Evolutionary conservation across 345 rosid genomes (phyloP).

Genomic region (Physaria fendleri): DNA sequence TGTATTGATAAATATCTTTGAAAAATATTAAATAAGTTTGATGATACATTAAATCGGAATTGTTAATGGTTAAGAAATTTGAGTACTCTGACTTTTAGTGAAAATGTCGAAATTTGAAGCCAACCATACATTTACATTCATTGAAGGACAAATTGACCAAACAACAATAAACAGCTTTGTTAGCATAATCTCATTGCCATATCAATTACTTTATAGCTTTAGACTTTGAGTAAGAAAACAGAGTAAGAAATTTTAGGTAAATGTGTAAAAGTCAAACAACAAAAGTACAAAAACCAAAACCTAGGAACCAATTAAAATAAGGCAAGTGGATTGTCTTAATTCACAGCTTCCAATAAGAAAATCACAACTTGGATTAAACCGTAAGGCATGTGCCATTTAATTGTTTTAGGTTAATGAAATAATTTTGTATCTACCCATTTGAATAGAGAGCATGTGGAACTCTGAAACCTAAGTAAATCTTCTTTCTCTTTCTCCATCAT

Average conservation of each 20-base stretch:
- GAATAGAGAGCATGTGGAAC: constrained; percentile 22
- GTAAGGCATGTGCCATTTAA: constrained; percentile 28
- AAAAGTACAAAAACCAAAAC: background rate
- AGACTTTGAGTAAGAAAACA: constrained; percentile 9
- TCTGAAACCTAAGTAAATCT: constrained; percentile 26
- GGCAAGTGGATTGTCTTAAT: constrained; percentile 5
- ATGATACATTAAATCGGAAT: too few species aligned
- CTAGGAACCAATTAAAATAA: constrained; percentile 4
- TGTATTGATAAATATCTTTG: too few species aligned
- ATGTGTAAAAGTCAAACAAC: too few species aligned
- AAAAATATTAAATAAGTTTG: too few species aligned
- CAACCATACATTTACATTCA: background rate
- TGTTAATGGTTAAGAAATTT: too few species aligned
- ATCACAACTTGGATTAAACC: constrained; percentile 27
- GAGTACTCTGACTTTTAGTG: too few species aligned
- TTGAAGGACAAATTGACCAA: background rate
- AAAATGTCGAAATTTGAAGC: too few species aligned
- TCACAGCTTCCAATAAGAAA: constrained; percentile 15
- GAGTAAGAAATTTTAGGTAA: too few species aligned
- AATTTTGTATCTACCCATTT: constrained; percentile 15
- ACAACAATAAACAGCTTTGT: background rate
- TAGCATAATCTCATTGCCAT: background rate
- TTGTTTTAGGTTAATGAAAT: background rate
- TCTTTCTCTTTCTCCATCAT: constrained; percentile 23
- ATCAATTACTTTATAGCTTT: background rate